Evolutionary conservation across 1,284 basidiomycete genomes (phyloP).

Genomic region (Clitocybe nebularis): DNA sequence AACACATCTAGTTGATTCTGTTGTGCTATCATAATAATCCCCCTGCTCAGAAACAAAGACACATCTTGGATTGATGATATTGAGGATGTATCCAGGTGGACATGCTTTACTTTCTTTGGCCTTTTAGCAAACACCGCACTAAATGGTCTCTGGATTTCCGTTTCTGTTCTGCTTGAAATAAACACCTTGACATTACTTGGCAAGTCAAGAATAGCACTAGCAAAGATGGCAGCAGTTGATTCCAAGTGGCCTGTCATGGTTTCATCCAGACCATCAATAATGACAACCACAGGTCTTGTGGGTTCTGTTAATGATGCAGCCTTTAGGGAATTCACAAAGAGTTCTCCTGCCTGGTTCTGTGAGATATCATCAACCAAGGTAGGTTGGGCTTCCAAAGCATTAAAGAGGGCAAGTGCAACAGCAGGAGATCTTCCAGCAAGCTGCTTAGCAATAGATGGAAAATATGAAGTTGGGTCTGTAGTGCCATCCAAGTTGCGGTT

Average conservation of each 20-base stretch:
- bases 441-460: conserved; percentile 11
- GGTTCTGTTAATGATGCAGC: conserved; percentile 4
- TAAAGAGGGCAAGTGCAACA: conserved; percentile 1
- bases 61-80: conserved; percentile 8
- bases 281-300: conserved; percentile 6
- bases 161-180: conserved; percentile 11
- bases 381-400: conserved; percentile 5
- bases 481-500: conserved; percentile 9
- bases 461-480: conserved; percentile 7
- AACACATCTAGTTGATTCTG: conserved; percentile 5
- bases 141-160: conserved; percentile 10
- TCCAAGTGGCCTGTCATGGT: conserved; percentile 3
- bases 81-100: conserved; percentile 9
- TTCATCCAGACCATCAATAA: conserved; percentile 13
- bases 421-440: conserved; percentile 1
- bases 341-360: conserved; percentile 4
- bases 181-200: conserved; percentile 7
- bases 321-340: conserved; percentile 8
- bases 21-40: conserved; percentile 1
- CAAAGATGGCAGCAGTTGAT: conserved; percentile 6
- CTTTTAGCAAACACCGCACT: conserved; percentile 1
- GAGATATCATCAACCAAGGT: conserved; percentile 6
- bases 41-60: conserved; percentile 3
- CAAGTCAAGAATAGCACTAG: background rate
- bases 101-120: conserved; percentile 9